Conservation (phyloP, 116 monocot genomes). For the Trichopus zeylanicus region DNA sequence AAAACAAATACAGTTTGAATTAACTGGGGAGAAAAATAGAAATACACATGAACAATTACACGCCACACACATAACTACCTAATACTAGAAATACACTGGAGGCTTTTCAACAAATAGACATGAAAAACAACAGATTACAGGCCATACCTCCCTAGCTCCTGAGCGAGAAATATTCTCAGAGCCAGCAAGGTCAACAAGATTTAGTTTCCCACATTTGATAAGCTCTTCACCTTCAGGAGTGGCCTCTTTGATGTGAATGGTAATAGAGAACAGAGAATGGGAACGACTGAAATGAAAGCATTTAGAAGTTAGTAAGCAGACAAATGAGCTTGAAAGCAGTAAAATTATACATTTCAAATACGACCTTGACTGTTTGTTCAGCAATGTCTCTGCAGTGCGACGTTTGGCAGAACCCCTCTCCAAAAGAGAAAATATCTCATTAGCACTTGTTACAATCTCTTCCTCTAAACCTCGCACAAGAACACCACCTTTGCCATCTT, state of each 20-base stretch:
- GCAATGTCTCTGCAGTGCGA: conserved; percentile 89
- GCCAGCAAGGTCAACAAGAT: conserved; percentile 92
- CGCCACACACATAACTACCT: too few relatives aligned
- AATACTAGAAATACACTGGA: too few relatives aligned
- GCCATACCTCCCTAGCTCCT: conserved; percentile 92
- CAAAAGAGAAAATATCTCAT: conserved; percentile 83
- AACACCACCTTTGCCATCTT: conserved; percentile 97
- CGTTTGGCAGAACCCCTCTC: conserved; percentile 93
- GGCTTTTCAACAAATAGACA: too few relatives aligned
- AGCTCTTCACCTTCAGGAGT: conserved; percentile 97
- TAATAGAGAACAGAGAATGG: conserved; percentile 94
- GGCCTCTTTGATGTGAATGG: conserved; percentile 99
- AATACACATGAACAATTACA: too few relatives aligned
- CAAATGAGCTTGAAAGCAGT: neutral
- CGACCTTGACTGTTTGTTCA: conserved; percentile 98
- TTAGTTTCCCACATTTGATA: conserved; percentile 94
- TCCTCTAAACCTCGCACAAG: conserved; percentile 92
- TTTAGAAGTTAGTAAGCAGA: neutral
- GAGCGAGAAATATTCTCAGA: conserved; percentile 97
- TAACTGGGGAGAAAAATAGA: too few relatives aligned
- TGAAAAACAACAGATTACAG: neutral
- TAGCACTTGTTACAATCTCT: conserved; percentile 82
- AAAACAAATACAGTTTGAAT: too few relatives aligned
- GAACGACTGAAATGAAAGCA: conserved; percentile 53
- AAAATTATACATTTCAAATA: conserved; percentile 1